Conservation (phyloP, 2,329 filamentous ascomycete genomes). For the Ilyonectria mors-panacis region DNA sequence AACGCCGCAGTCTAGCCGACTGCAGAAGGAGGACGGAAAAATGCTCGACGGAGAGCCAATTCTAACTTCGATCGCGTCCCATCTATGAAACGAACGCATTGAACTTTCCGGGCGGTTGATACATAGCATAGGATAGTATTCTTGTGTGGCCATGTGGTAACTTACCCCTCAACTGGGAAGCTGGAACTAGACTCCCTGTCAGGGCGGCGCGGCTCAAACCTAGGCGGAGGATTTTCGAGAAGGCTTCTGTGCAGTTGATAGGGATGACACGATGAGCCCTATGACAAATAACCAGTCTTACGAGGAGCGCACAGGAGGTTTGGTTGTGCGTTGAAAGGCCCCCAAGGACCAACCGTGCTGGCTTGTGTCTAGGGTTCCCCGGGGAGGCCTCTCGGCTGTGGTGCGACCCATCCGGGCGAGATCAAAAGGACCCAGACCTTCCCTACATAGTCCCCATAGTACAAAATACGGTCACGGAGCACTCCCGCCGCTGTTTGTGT, state of each 20-base stretch:
- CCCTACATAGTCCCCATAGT: background rate
- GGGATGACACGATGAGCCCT: constrained; percentile 11
- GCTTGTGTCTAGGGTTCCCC: background rate
- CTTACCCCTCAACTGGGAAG: background rate
- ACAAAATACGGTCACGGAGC: background rate
- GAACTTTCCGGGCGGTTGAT: background rate
- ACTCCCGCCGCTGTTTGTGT: background rate
- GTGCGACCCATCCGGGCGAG: background rate
- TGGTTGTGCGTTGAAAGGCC: background rate
- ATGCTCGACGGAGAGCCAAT: background rate
- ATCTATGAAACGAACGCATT: constrained; percentile 1
- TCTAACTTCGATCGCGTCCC: background rate
- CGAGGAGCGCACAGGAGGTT: constrained; percentile 7
- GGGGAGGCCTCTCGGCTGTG: constrained; percentile 29
- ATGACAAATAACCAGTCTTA: constrained; percentile 9
- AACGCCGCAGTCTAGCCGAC: constrained; percentile 9
- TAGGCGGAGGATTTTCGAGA: constrained; percentile 20
- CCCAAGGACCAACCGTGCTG: background rate
- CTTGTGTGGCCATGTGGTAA: background rate
- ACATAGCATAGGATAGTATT: background rate
- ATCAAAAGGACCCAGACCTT: constrained; percentile 4
- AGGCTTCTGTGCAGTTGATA: constrained; percentile 20
- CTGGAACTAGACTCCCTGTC: background rate
- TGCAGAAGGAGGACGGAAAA: background rate
- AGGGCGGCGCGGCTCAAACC: background rate